Conservation (phyloP, 2,329 filamentous ascomycete genomes). For the Chaetomium strumarium region DNA sequence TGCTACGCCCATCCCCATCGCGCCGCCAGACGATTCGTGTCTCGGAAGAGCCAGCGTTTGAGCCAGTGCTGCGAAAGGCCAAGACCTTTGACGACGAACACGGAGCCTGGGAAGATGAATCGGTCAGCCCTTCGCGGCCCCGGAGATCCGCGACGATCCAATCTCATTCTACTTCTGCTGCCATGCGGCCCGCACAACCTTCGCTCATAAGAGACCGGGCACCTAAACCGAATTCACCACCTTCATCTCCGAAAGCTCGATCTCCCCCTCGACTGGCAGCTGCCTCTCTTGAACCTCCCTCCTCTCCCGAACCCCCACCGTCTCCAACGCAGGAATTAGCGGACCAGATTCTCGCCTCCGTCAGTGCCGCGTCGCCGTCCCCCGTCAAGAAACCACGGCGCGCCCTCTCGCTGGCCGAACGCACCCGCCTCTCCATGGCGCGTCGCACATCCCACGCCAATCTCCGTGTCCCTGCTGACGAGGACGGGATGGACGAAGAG, state of each 20-base stretch:
- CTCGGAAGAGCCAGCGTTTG: slow-evolving; percentile 14
- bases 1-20: slow-evolving; percentile 13
- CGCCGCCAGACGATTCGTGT: slow-evolving; percentile 17
- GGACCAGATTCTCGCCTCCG: slow-evolving; percentile 50
- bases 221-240: slow-evolving; percentile 1
- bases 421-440: slow-evolving; percentile 76
- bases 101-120: slow-evolving; percentile 3
- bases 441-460: slow-evolving; percentile 41
- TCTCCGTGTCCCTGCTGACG: slow-evolving; percentile 15
- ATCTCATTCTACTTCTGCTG: not conserved
- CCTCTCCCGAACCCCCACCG: slow-evolving; percentile 5
- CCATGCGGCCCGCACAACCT: not conserved
- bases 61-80: slow-evolving; percentile 18
- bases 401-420: slow-evolving; percentile 63
- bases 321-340: slow-evolving; percentile 45
- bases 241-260: not conserved
- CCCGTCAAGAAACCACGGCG: slow-evolving; percentile 51
- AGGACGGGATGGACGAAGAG: slow-evolving; percentile 25
- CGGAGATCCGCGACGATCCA: slow-evolving; percentile 19
- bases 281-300: slow-evolving; percentile 5
- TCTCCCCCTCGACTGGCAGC: slow-evolving; percentile 1
- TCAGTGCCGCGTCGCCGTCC: slow-evolving; percentile 51
- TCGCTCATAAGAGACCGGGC: slow-evolving; percentile 12
- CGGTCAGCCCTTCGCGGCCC: slow-evolving; percentile 13
- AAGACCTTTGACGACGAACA: slow-evolving; percentile 16